These are phyloP conservation scores for Lasiodiplodia sp. DNA, from an alignment of 2,329 filamentous ascomycete genomes.

Conservation along the genomic window DNA sequence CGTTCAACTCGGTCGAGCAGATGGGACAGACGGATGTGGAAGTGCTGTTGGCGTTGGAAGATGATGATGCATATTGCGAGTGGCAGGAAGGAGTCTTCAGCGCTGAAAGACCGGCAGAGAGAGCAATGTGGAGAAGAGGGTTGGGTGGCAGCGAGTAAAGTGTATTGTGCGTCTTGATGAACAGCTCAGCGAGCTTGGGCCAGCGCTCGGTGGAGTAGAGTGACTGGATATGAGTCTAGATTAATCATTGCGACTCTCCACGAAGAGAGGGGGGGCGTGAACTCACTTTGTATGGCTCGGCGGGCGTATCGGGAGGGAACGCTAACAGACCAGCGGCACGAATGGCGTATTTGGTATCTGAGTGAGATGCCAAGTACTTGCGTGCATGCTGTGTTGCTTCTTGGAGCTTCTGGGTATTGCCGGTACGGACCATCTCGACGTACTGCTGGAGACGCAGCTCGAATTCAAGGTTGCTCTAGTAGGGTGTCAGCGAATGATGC, in stretches of 20 bases:
- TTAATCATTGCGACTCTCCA: not conserved
- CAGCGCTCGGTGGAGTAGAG: slow-evolving; percentile 80
- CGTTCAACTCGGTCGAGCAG: slow-evolving; percentile 93
- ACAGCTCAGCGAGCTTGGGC: slow-evolving; percentile 77
- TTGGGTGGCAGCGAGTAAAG: slow-evolving; percentile 82
- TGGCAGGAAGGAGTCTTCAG: slow-evolving; percentile 96
- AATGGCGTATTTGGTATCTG: slow-evolving; percentile 71
- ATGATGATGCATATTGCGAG: slow-evolving; percentile 66
- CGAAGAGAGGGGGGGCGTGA: not conserved
- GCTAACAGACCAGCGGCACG: slow-evolving; percentile 82
- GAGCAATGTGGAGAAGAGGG: slow-evolving; percentile 87
- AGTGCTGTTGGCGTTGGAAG: slow-evolving; percentile 63
- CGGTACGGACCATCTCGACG: slow-evolving; percentile 83
- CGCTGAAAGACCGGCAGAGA: slow-evolving; percentile 89
- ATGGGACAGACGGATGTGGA: slow-evolving; percentile 86
- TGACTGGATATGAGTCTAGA: slow-evolving; percentile 53
- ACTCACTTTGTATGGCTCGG: slow-evolving; percentile 66
- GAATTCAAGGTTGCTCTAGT: slow-evolving; percentile 83
- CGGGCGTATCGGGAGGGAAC: slow-evolving; percentile 67
- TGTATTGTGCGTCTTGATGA: slow-evolving; percentile 84
- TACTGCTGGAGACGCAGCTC: slow-evolving; percentile 94
- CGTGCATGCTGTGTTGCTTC: slow-evolving; percentile 85
- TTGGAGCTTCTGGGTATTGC: slow-evolving; percentile 64
- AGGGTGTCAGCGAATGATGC: slow-evolving; percentile 28
- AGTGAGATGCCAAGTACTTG: slow-evolving; percentile 78